phyloP scores from a whole-genome alignment of 2,329 filamentous ascomycete genomes.

The Lasiodiplodia hormozganensis region DNA sequence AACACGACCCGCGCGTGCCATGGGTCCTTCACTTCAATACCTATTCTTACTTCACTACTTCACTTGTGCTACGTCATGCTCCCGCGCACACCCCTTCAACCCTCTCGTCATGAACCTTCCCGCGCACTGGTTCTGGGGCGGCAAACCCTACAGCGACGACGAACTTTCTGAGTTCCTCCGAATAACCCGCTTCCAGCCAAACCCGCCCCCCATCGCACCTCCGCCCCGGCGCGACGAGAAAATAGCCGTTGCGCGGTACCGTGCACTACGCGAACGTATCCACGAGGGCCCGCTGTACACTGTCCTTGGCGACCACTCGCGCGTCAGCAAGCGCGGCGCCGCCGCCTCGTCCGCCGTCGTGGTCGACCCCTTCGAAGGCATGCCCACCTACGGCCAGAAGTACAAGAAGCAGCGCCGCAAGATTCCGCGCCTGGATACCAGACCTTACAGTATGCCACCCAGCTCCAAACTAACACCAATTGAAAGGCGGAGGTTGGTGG shows the following conservation, averaged over 20 bases:
- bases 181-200: slow-evolving; percentile 8
- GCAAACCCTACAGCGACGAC: background rate
- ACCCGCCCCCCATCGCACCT: slow-evolving; percentile 31
- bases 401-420: slow-evolving; percentile 64
- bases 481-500: background rate
- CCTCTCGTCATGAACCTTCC: background rate
- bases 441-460: slow-evolving; percentile 61
- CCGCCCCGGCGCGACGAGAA: slow-evolving; percentile 55
- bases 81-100: background rate
- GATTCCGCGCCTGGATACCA: slow-evolving; percentile 61
- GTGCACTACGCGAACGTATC: slow-evolving; percentile 60
- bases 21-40: background rate
- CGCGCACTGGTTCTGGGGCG: background rate
- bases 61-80: background rate
- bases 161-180: background rate
- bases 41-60: background rate
- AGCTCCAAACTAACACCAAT: background rate
- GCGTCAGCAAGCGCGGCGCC: slow-evolving; percentile 47
- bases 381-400: slow-evolving; percentile 65
- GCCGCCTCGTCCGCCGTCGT: slow-evolving; percentile 38
- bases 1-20: slow-evolving; percentile 21
- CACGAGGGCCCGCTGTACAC: slow-evolving; percentile 68
- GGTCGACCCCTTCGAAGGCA: slow-evolving; percentile 68
- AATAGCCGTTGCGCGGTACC: slow-evolving; percentile 57
- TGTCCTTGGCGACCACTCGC: slow-evolving; percentile 57